These are phyloP conservation scores for Blepharisma japonicum DNA, from an alignment of 73 alveolate species.

Conservation along the genomic window DNA sequence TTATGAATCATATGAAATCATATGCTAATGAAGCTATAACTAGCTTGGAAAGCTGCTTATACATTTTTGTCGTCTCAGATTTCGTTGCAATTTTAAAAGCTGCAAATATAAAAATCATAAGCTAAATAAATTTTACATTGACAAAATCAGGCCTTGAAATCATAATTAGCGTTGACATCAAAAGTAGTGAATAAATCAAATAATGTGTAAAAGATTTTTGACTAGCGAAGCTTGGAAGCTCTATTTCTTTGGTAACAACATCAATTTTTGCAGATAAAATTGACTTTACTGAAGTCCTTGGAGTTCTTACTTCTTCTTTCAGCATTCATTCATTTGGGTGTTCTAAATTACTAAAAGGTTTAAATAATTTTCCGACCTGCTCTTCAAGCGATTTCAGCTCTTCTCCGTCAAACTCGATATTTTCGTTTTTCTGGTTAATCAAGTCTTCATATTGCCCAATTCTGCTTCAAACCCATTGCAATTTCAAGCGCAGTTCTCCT, in stretches of 20 bases:
- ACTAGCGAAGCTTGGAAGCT: background rate
- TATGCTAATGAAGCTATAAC: too few species aligned
- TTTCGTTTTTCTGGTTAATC: slow-evolving; percentile 41
- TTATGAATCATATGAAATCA: too few species aligned
- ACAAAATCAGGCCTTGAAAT: slow-evolving; percentile 28
- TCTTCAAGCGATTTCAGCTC: slow-evolving; percentile 41
- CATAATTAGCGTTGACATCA: background rate
- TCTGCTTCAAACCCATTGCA: slow-evolving; percentile 51
- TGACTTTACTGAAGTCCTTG: background rate
- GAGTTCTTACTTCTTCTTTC: background rate
- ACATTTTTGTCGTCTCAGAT: too few species aligned
- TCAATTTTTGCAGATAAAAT: background rate
- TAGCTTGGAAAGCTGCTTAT: too few species aligned
- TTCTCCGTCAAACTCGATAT: slow-evolving; percentile 39
- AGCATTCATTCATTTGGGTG: background rate
- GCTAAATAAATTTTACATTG: slow-evolving; percentile 7
- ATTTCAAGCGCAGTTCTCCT: slow-evolving; percentile 41
- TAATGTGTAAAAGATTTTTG: background rate
- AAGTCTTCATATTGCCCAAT: slow-evolving; percentile 41
- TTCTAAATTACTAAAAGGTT: slow-evolving; percentile 53
- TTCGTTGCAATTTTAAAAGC: too few species aligned
- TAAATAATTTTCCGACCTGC: slow-evolving; percentile 39
- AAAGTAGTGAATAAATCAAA: background rate
- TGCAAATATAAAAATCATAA: too few species aligned
- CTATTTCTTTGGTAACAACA: background rate